Base-by-base conservation (phyloP, 352 stramenopile genomes). In the Phytophthora gonapodyides region DNA sequence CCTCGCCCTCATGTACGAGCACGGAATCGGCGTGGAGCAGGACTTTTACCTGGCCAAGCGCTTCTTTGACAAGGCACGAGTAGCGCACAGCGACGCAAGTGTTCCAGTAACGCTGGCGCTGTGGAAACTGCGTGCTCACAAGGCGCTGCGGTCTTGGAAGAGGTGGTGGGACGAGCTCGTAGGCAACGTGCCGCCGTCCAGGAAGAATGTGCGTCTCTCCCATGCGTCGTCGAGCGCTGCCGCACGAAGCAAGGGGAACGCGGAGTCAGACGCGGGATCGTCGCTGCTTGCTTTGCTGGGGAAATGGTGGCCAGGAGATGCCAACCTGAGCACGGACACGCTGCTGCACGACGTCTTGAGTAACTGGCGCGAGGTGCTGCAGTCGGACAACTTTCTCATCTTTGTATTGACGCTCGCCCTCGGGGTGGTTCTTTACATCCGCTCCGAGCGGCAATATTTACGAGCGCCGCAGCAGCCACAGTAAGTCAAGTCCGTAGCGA, bases 1-100 rank as follows among this genome's bases (percentile, higher is more conserved):
- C 53, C 82, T 98, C 30, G 86, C 85, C 42, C 72, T 85, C 49
- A 93, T 94, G 86, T 94, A 94, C 63, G 83, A 94, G 59, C 82
- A 94, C 65, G 86, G 83, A 21, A 74, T 93, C 17, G 88, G 90
- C 10, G 69, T 93, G 38, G 71, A 90, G 7, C 80, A 95, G 60
- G 91, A 98, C 66, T 94, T 97, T 57, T 80, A 91, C 49, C 51
- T 98, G n/a, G 91, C 93, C 11, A 98, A 98, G 71, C 77, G 89
- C 15, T 97, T 96, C 73, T 97, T 94, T 51, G 89, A 97, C 68
- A 80, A 88, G 57, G 78, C 89, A 7, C 73, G 73, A 13, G 72
- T 88, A 13, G 69, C 80, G 5, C 84, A 94, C 63, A 76, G 57
- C 17, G 90, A 97, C 41, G 89, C 90, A 1, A 69, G 77, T 35